Evolutionary conservation across 2,329 filamentous ascomycete genomes (phyloP).

Genomic region (Colletotrichum filicis): DNA sequence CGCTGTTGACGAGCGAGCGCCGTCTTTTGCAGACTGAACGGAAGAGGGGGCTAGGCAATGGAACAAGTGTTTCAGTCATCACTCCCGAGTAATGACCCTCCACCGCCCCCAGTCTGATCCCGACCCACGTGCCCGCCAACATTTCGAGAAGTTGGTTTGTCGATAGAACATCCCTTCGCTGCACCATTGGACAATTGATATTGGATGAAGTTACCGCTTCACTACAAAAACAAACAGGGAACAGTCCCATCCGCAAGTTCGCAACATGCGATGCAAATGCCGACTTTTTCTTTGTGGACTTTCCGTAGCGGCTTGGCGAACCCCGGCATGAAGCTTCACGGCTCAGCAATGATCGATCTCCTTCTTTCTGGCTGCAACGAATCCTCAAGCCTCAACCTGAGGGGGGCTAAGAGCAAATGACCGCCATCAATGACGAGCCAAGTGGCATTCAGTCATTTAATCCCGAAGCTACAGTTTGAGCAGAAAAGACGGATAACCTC

Average conservation of each 20-base stretch:
- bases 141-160: background rate
- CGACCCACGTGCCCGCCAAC: background rate
- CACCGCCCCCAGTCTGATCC: background rate
- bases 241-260: background rate
- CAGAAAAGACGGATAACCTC: conserved; percentile 27
- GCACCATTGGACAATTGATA: background rate
- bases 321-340: background rate
- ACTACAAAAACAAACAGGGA: background rate
- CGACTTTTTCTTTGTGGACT: background rate
- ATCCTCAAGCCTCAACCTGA: conserved; percentile 7
- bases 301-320: background rate
- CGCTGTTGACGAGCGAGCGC: conserved; percentile 11
- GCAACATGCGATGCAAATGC: background rate
- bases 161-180: background rate
- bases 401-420: background rate
- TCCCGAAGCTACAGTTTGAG: conserved; percentile 16
- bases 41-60: conserved; percentile 7
- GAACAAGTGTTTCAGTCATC: conserved; percentile 28
- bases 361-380: background rate
- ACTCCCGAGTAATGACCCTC: conserved; percentile 28
- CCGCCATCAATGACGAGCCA: conserved; percentile 1
- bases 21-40: background rate
- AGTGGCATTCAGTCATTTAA: background rate
- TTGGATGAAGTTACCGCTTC: background rate
- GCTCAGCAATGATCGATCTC: background rate